Evolutionary conservation across 805 yeast genomes (phyloP).

Genomic region (Wickerhamia fluorescens): DNA sequence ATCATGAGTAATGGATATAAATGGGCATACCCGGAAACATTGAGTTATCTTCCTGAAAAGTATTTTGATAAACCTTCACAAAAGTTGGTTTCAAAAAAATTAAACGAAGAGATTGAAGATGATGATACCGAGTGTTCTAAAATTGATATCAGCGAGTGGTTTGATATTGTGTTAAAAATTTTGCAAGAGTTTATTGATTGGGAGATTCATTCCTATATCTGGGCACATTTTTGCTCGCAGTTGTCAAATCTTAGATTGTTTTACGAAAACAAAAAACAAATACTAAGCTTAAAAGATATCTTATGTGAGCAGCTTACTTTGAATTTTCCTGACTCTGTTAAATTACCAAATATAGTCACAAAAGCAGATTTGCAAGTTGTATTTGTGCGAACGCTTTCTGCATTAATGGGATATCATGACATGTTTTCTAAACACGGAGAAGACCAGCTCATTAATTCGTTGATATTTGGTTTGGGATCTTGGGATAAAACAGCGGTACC

Average conservation of each 20-base stretch:
- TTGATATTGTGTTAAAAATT: constrained; percentile 41
- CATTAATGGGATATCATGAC: constrained; percentile 54
- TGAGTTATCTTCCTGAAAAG: constrained; percentile 41
- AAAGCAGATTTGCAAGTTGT: constrained; percentile 64
- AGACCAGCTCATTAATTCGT: constrained; percentile 55
- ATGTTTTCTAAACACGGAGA: constrained; percentile 49
- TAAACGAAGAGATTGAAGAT: constrained; percentile 1
- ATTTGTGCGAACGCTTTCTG: constrained; percentile 52
- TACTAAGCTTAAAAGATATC: constrained; percentile 35
- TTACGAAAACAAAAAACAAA: constrained; percentile 30
- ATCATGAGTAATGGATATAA: constrained; percentile 15
- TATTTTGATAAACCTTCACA: constrained; percentile 35
- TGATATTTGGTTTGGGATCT: constrained; percentile 55
- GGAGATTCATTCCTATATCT: constrained; percentile 62
- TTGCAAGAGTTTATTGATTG: constrained; percentile 52
- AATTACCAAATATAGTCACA: constrained; percentile 37
- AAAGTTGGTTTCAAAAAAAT: constrained; percentile 8
- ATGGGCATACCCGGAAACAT: constrained; percentile 60
- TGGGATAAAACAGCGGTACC: constrained; percentile 79
- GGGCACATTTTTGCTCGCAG: constrained; percentile 69
- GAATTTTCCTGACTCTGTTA: constrained; percentile 34
- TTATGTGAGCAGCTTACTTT: constrained; percentile 55
- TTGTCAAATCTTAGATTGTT: constrained; percentile 53
- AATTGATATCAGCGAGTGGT: constrained; percentile 37
- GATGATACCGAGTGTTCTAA: background rate